Evolutionary conservation across 495 filamentous ascomycete species (phyloP).

Genomic region (Hamigera avellanea): DNA sequence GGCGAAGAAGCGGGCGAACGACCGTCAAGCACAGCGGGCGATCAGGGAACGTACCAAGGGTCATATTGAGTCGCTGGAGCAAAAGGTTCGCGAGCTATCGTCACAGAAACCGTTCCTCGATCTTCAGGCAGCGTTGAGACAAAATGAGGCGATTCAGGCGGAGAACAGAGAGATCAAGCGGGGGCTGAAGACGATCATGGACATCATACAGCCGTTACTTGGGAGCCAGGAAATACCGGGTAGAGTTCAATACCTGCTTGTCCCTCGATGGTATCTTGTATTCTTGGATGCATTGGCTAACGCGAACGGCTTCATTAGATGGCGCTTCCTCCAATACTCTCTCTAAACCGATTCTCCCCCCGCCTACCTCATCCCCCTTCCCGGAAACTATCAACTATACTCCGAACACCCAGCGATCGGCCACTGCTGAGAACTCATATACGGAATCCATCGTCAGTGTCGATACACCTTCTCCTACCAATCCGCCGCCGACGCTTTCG

Average conservation of each 20-base stretch:
- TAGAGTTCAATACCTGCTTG: conserved; percentile 1
- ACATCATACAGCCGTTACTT: conserved; percentile 53
- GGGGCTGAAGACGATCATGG: conserved; percentile 46
- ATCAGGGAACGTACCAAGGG: conserved; percentile 74
- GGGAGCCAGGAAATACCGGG: conserved; percentile 18
- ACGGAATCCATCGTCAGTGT: conserved; percentile 22
- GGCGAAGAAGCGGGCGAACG: conserved; percentile 74
- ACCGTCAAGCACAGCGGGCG: conserved; percentile 77
- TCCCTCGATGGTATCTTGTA: not conserved
- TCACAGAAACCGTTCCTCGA: conserved; percentile 70
- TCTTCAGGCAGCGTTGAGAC: conserved; percentile 53
- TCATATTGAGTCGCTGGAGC: conserved; percentile 68
- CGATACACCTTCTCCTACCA: conserved; percentile 26
- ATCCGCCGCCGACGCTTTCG: conserved; percentile 16
- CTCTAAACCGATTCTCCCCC: conserved; percentile 8
- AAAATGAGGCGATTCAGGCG: conserved; percentile 57
- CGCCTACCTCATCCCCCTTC: conserved; percentile 15
- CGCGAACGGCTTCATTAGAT: conserved; percentile 4
- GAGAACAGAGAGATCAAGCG: conserved; percentile 61
- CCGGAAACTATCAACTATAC: conserved; percentile 13
- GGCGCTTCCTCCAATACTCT: conserved; percentile 2
- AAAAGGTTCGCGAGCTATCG: conserved; percentile 56
- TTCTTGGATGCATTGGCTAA: too few species aligned
- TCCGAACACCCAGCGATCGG: conserved; percentile 7
- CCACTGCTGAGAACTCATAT: conserved; percentile 14